A percentile compares a stretch with the other conserved stretches of the same genome.
Evolutionary conservation across 2,329 filamentous ascomycete genomes (phyloP).

Genomic region (Hirsutella thompsonii): DNA sequence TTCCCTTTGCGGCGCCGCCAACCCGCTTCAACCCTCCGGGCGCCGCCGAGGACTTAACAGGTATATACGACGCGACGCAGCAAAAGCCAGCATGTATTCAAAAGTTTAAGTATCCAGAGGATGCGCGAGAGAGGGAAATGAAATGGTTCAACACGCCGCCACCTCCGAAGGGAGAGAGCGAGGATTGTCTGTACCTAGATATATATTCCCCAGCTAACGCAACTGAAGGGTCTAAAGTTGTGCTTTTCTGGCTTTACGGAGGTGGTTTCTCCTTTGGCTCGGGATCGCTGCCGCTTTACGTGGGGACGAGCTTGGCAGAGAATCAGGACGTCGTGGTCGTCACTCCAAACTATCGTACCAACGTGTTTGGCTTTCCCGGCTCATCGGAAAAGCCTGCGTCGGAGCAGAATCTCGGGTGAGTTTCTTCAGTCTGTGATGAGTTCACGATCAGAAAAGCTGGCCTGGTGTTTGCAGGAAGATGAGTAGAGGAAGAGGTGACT

Average conservation of each 20-base stretch:
- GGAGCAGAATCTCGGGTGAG: slow-evolving; percentile 2
- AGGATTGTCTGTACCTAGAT: slow-evolving; percentile 21
- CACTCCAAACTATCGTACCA: slow-evolving; percentile 30
- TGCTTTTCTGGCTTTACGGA: slow-evolving; percentile 30
- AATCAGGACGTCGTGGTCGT: slow-evolving; percentile 32
- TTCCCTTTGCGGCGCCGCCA: slow-evolving; percentile 15
- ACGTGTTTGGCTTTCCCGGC: slow-evolving; percentile 27
- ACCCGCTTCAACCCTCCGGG: slow-evolving; percentile 12
- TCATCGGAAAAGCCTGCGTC: not conserved
- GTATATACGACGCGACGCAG: slow-evolving; percentile 10
- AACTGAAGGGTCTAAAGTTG: slow-evolving; percentile 13
- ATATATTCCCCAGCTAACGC: slow-evolving; percentile 14
- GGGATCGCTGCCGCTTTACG: slow-evolving; percentile 22
- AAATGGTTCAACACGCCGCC: slow-evolving; percentile 11
- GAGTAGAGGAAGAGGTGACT: too few relatives aligned
- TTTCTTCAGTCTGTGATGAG: not conserved
- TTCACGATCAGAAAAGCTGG: too few relatives aligned
- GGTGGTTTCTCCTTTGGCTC: slow-evolving; percentile 24
- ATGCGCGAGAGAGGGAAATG: slow-evolving; percentile 6
- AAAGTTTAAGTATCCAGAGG: slow-evolving; percentile 11
- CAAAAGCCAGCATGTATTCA: slow-evolving; percentile 13
- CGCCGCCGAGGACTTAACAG: slow-evolving; percentile 6
- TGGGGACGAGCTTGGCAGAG: slow-evolving; percentile 25
- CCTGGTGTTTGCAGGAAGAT: not conserved
- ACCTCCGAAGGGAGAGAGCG: slow-evolving; percentile 11